Conservation (phyloP, 805 yeast species). For the Lipomyces chichibuensis region DNA sequence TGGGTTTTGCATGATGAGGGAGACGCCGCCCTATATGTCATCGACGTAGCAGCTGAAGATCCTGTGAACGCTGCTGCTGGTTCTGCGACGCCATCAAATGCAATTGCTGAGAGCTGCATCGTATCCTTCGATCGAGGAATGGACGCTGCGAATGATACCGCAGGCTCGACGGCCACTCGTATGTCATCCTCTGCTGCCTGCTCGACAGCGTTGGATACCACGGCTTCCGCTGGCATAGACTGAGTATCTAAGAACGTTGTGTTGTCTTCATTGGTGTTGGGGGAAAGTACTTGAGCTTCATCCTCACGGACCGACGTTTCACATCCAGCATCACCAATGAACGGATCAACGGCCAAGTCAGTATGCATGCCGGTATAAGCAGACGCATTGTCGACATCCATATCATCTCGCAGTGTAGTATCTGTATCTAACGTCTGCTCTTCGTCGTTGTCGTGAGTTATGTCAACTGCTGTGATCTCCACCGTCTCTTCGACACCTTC, state of each 20-base stretch:
- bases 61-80: background rate
- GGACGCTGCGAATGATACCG: background rate
- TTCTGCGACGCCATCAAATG: background rate
- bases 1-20: background rate
- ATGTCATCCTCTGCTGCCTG: background rate
- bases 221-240: background rate
- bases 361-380: background rate
- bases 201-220: background rate
- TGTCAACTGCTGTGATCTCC: conserved; percentile 13
- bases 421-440: conserved; percentile 11
- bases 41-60: background rate
- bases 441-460: background rate
- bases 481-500: conserved; percentile 7
- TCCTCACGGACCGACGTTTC: background rate
- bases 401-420: conserved; percentile 17
- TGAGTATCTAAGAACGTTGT: background rate
- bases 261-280: background rate
- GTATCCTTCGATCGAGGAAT: background rate
- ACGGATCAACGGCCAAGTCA: background rate
- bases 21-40: background rate
- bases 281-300: background rate
- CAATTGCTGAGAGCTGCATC: background rate
- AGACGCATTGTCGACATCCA: conserved; percentile 8
- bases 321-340: background rate
- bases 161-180: background rate